A percentile compares a stretch with the other conserved stretches of the same genome.
phyloP scores from a whole-genome alignment of 1,284 basidiomycete species.

The Heliocybe sulcata region DNA sequence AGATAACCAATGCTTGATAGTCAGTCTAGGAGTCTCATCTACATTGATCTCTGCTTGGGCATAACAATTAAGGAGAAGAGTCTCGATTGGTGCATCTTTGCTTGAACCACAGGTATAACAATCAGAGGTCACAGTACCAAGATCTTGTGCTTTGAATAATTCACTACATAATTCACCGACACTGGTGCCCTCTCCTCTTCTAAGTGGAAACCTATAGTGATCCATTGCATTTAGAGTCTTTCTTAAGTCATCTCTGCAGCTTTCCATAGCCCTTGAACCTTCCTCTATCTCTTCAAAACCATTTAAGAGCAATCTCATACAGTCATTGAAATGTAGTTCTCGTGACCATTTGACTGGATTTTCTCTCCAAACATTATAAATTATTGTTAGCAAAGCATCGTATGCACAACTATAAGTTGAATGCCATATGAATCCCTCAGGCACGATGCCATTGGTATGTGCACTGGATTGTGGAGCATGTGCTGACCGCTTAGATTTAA shows the following conservation, averaged over 20 bases:
- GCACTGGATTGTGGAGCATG: not conserved
- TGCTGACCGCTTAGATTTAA: not conserved
- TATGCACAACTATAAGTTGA: not conserved
- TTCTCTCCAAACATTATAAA: not conserved
- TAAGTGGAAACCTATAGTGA: not conserved
- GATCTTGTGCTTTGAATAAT: not conserved
- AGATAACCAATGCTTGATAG: no score
- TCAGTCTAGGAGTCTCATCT: not conserved
- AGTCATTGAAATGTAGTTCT: not conserved
- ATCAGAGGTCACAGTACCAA: not conserved
- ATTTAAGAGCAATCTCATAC: not conserved
- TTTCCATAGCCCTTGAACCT: not conserved
- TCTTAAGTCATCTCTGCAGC: not conserved
- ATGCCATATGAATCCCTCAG: not conserved
- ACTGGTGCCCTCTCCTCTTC: not conserved
- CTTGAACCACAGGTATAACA: not conserved
- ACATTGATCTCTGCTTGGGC: not conserved
- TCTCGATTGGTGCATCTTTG: no score
- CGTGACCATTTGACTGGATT: not conserved
- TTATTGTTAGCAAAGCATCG: not conserved
- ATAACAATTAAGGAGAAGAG: not conserved
- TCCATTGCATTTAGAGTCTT: not conserved
- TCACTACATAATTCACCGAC: not conserved
- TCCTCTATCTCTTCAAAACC: not conserved
- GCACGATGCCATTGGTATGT: not conserved